Conservation (phyloP, 1,139 yeast genomes). For the Kodamaea sp. region DNA sequence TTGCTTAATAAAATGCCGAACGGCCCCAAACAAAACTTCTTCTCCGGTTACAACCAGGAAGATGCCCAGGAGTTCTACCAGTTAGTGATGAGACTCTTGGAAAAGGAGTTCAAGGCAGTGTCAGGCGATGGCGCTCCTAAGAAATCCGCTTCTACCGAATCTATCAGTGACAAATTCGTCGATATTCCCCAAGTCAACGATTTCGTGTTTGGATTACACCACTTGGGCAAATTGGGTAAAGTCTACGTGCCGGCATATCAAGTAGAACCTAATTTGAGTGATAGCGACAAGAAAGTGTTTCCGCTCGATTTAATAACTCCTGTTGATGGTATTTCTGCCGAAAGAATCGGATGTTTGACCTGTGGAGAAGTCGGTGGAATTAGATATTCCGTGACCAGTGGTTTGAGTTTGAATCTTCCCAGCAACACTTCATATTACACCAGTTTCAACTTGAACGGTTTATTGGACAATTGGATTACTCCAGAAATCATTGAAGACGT, state of each 20-base stretch:
- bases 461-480: conserved; percentile 70
- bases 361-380: conserved; percentile 96
- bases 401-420: conserved; percentile 72
- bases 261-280: conserved; percentile 63
- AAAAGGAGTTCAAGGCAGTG: conserved; percentile 53
- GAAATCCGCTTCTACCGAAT: conserved; percentile 6
- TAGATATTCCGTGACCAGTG: conserved; percentile 77
- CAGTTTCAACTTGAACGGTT: conserved; percentile 51
- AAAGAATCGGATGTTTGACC: conserved; percentile 80
- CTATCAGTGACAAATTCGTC: conserved; percentile 20
- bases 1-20: conserved; percentile 73
- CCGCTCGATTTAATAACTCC: conserved; percentile 74
- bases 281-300: conserved; percentile 40
- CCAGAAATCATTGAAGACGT: conserved; percentile 91
- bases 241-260: conserved; percentile 73
- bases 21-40: conserved; percentile 74
- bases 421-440: conserved; percentile 34
- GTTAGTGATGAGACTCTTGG: conserved; percentile 70
- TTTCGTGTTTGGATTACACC: conserved; percentile 47
- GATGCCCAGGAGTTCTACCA: conserved; percentile 96
- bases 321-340: conserved; percentile 84
- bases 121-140: conserved; percentile 15
- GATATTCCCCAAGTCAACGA: conserved; percentile 22
- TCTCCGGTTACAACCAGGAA: conserved; percentile 85
- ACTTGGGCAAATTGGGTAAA: conserved; percentile 57